Base-by-base conservation (phyloP, 345 rosid genomes). In the Boechera stricta region DNA sequence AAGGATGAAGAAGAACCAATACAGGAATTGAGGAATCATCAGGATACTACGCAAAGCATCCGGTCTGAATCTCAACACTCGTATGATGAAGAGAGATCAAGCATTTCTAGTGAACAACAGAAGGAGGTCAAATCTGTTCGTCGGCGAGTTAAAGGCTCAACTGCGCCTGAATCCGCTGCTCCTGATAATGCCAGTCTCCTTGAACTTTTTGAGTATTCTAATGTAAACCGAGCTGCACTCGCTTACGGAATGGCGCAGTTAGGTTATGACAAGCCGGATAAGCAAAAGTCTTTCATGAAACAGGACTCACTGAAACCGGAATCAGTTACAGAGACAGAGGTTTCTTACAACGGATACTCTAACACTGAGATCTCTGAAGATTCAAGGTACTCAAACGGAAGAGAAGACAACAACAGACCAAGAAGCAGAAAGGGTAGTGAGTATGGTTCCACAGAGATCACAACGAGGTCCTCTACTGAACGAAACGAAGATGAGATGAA, bases 291-390 rank as follows among this genome's bases (percentile, higher is more conserved):
- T 67, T 69, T 41, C 72, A 2, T 21, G 73, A 69, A 77, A 65
- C 86, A 82, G 35, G 69, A 80, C 67, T 81, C 90, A 6, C 59
- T 73, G 77, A 81, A 84, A 47, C 85, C 63, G 0, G 81, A 66
- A 78, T 72, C 81, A 64, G 56, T 65, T 31, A 81, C 87, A 54
- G 90, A 81, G 80, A 83, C 85, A 24, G 84, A 87, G 33, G 84
- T 83, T 52, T 73, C 87, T 53, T 84, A 78, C 60, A 83, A 66
- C 11, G 91, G 78, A 36, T 81, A 77, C 71, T 65, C 82, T 4
- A 72, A 81, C 73, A 51, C 84, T 1, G 80, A 71, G 63, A 61
- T 78, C 42, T 83, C 89, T 52, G 86, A 89, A 39, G 86, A 81
- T 24, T 84, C 88, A 7, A 74, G 49, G 29, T 85, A 77, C 21